Base-by-base conservation (phyloP, 305 asterid species). In the Fraxinus ornus region DNA sequence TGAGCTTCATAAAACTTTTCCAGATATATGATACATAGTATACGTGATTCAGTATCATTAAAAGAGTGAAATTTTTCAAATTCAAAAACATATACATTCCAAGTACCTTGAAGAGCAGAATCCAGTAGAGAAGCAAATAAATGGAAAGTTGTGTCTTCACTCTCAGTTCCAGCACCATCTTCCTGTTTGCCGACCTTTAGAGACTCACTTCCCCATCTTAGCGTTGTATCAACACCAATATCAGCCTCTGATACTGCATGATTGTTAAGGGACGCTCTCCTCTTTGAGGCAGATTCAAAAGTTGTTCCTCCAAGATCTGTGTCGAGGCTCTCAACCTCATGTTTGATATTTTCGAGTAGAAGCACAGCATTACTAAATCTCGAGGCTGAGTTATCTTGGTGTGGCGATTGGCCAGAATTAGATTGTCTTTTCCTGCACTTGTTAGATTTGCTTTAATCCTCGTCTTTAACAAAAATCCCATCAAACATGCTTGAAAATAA, bases 81-180 rank as follows among this genome's bases (percentile, higher is more conserved):
- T 66, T 78, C 55, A 77, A 81, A 22, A 47, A 79, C 52, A 36
- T 79, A 32, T 41, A 30, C 17, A 76, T 57, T 32, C 72, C 74
- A 84, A 55, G 88, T 78, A 96, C 99, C 99, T 96, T 94, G 97
- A 82, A 91, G 89, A 79, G 97, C 89, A 87, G 98, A 94, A 88
- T 96, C 98, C 84, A 96, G 92, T 73, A 96, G 89, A 84, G 94
- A 93, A 66, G 98, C 98, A 91, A 96, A 96, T 79, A 91, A 87
- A 39, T 91, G 86, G 86, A 91, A 90, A 39, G 93, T 93, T 49
- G 90, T 85, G 82, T 93, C 98, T 81, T 90, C 89, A 76, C 88
- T 85, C 80, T 93, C 98, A 47, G 77, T 41, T 36, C 86, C 84
- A 30, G 83, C 90, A 80, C 89, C 89, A 85, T 89, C 93, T 89